Conservation (phyloP, 2,329 filamentous ascomycete genomes). For the Trichoderma endophyticum region DNA sequence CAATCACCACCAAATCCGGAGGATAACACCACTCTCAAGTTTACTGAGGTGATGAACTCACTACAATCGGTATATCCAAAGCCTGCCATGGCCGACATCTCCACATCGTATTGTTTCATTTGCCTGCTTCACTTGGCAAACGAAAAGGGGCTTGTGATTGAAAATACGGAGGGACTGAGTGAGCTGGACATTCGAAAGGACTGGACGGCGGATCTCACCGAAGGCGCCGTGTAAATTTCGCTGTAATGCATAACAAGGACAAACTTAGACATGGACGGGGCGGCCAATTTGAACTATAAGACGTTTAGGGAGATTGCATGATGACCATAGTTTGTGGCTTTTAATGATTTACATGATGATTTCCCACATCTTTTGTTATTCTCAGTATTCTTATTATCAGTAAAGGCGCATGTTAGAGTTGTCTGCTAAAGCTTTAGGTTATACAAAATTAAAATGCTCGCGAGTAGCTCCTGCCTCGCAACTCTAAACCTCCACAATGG, state of each 20-base stretch:
- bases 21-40: constrained; percentile 64
- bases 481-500: neutral
- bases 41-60: constrained; percentile 88
- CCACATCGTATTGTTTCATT: constrained; percentile 91
- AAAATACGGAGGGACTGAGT: constrained; percentile 56
- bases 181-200: constrained; percentile 62
- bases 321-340: neutral
- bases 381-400: neutral
- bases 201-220: constrained; percentile 56
- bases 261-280: neutral
- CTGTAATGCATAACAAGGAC: neutral
- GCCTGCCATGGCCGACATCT: constrained; percentile 86
- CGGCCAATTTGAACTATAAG: neutral
- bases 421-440: neutral
- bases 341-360: neutral
- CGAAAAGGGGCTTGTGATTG: constrained; percentile 81
- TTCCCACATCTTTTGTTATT: neutral
- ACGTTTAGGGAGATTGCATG: neutral
- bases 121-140: constrained; percentile 87
- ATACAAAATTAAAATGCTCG: neutral
- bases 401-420: neutral
- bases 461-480: neutral
- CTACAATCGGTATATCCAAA: constrained; percentile 83
- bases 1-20: constrained; percentile 27
- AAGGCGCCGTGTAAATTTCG: constrained; percentile 34